Base-by-base conservation (phyloP, 2,329 filamentous ascomycete genomes). In the Ceratocystis papillata region DNA sequence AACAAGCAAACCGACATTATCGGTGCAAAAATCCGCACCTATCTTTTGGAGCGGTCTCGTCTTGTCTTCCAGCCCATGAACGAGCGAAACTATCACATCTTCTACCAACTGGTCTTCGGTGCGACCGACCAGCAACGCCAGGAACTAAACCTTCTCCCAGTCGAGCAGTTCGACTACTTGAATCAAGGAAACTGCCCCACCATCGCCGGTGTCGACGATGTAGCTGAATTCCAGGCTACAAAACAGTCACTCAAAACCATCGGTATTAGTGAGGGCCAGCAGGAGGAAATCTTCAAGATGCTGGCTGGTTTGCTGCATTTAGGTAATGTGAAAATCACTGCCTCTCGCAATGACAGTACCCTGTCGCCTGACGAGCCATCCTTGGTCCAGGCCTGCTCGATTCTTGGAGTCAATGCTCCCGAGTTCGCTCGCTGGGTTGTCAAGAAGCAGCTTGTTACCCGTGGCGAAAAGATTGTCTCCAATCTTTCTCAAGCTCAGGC, bases 81-180 rank as follows among this genome's bases (percentile, higher is more conserved):
- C 78, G 94, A 99, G 79, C 85, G 94, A 71, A 99, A 99, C 76
- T 99, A 99, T 78, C 94, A 99, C 77, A 93, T 99, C 72, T 99
- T 99, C 79, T 99, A 99, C 76, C 94, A 99, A 76, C 83, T 99
- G 63, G 87, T 96, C 59, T 91, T 92, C 62, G 94, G 95, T 74
- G 89, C 92, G n/a, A 86, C 89, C 1, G 89, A 96, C 41, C 81
- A 84, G 69, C 87, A 96, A 76, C 87, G 86, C 62, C 83, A 93
- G 73, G 87, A 93, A 71, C 82, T 96, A 67, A 84, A 86, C 55
- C 79, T 99, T 68, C 78, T 91, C 57, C 84, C 91, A 0, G 84
- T 95, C 59, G 92, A 97, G 73, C 87, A 96, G 72, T 99, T 94
- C 71, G 90, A 95, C 73, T 99, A 96, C 75, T 81, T 97, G 69